Conservation (phyloP, 495 filamentous ascomycete genomes). For the Neurospora sp. region DNA sequence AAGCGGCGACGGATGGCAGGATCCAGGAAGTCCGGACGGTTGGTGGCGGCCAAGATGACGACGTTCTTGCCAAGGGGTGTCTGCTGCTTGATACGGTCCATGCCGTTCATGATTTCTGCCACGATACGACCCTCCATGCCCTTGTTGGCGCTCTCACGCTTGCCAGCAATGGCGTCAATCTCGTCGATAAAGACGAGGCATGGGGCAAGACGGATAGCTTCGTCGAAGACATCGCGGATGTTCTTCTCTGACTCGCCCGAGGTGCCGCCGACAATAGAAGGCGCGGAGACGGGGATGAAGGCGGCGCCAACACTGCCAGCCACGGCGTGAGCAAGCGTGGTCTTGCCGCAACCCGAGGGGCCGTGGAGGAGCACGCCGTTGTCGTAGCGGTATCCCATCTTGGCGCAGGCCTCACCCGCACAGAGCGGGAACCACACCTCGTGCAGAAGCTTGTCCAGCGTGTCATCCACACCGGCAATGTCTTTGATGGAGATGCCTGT, state of each 20-base stretch:
- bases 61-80: conserved; percentile 80
- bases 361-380: conserved; percentile 89
- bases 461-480: conserved; percentile 75
- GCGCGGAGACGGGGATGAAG: conserved; percentile 81
- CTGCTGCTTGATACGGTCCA: conserved; percentile 74
- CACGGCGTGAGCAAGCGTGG: conserved; percentile 83
- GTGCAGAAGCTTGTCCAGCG: conserved; percentile 67
- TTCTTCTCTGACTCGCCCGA: conserved; percentile 95
- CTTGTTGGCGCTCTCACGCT: conserved; percentile 85
- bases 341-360: conserved; percentile 92
- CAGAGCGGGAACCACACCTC: conserved; percentile 73
- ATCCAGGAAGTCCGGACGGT: conserved; percentile 83
- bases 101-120: conserved; percentile 80
- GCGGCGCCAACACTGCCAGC: conserved; percentile 77
- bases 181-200: conserved; percentile 95
- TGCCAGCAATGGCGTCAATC: conserved; percentile 91
- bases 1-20: conserved; percentile 80
- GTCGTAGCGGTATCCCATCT: conserved; percentile 61
- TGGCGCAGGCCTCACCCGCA: conserved; percentile 40
- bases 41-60: conserved; percentile 87
- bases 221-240: conserved; percentile 81
- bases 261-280: conserved; percentile 86
- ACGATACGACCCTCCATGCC: conserved; percentile 98
- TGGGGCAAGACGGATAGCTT: conserved; percentile 78
- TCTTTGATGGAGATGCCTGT: conserved; percentile 67